Conservation (phyloP, 2,329 filamentous ascomycete species). For the Botrytis squamosa region DNA sequence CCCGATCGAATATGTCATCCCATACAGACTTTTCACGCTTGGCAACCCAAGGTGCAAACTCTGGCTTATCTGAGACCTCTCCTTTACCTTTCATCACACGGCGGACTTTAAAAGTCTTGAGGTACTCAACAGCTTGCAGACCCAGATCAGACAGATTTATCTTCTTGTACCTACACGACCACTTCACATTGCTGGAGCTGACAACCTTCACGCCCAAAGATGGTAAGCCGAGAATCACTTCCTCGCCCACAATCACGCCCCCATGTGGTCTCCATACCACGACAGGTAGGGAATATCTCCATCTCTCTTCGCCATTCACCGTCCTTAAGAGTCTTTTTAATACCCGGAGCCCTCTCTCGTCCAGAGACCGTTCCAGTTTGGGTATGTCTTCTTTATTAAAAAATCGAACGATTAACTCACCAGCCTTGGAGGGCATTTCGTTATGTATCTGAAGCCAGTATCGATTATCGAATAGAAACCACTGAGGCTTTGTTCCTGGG, state of each 20-base stretch:
- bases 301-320: not conserved
- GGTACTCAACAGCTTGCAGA: not conserved
- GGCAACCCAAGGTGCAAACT: not conserved
- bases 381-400: not conserved
- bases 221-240: conserved; percentile 8
- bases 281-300: conserved; percentile 5
- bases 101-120: not conserved
- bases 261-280: conserved; percentile 14
- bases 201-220: conserved; percentile 5
- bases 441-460: conserved; percentile 11
- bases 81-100: conserved; percentile 7
- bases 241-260: not conserved
- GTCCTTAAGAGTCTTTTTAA: conserved; percentile 1
- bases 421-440: not conserved
- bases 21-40: not conserved
- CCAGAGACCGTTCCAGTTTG: not conserved
- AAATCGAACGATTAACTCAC: not conserved
- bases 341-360: not conserved
- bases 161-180: conserved; percentile 16
- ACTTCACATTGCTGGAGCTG: not conserved
- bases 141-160: not conserved
- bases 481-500: not conserved
- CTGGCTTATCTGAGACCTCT: not conserved
- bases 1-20: not conserved
- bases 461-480: conserved; percentile 6